A percentile compares a stretch with the other conserved stretches of the same genome.
phyloP scores from a whole-genome alignment of 176 grass and related monocot genomes.

The Olyra latifolia region DNA sequence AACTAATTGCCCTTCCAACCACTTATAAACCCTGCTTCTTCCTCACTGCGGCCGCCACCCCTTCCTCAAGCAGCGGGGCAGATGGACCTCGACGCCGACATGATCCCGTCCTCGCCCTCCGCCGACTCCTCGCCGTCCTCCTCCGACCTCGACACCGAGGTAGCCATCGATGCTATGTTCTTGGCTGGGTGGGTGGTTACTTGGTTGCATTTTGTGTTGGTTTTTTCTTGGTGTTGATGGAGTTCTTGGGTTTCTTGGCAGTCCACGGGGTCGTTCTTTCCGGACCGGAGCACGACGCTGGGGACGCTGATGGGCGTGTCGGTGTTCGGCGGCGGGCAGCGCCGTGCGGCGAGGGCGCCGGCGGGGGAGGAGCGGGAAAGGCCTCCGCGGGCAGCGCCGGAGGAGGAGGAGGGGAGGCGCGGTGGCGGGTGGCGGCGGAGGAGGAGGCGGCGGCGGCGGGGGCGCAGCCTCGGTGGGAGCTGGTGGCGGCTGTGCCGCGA shows the following conservation, averaged over 20 bases:
- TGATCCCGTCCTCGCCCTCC: constrained; percentile 74
- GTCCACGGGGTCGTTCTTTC: constrained; percentile 98
- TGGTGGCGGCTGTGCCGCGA: constrained; percentile 83
- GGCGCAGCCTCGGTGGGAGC: constrained; percentile 36
- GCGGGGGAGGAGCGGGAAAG: neutral
- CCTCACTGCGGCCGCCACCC: neutral
- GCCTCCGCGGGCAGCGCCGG: neutral
- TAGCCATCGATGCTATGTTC: neutral
- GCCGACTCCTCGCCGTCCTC: constrained; percentile 79
- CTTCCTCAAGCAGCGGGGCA: neutral
- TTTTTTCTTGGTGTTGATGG: neutral
- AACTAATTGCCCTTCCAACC: constrained; percentile 35
- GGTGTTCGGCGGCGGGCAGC: constrained; percentile 42
- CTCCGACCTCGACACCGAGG: constrained; percentile 99
- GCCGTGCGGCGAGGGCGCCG: neutral
- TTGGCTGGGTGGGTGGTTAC: neutral
- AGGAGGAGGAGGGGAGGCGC: neutral
- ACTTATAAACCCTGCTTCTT: constrained; percentile 32
- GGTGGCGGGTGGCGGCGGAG: constrained; percentile 11
- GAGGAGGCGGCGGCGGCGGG: constrained; percentile 3
- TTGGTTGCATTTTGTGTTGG: neutral
- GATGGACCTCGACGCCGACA: constrained; percentile 72
- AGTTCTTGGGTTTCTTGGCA: constrained; percentile 13
- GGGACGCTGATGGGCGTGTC: constrained; percentile 98
- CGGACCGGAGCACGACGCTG: constrained; percentile 86